These are phyloP conservation scores for Favolaschia claudopus DNA, from an alignment of 768 basidiomycete species.

Conservation along the genomic window DNA sequence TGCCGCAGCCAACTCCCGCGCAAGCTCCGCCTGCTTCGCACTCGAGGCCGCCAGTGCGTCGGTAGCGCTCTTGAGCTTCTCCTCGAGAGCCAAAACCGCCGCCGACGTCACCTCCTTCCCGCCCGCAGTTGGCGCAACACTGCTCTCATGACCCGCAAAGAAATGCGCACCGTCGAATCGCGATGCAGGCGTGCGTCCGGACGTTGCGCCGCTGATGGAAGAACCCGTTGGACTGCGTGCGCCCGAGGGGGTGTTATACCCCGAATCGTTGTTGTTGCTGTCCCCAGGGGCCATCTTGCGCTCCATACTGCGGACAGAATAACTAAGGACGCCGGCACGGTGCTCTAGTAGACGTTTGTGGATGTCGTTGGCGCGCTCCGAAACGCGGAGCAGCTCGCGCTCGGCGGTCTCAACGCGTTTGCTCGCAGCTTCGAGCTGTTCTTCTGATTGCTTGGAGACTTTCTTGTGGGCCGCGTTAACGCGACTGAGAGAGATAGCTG, in stretches of 20 bases:
- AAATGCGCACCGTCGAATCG: slow-evolving; percentile 86
- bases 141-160: slow-evolving; percentile 81
- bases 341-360: slow-evolving; percentile 77
- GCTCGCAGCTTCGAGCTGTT: slow-evolving; percentile 78
- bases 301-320: slow-evolving; percentile 74
- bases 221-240: slow-evolving; percentile 59
- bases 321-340: slow-evolving; percentile 81
- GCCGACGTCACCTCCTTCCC: slow-evolving; percentile 49
- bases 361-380: slow-evolving; percentile 69
- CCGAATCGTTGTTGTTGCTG: slow-evolving; percentile 55
- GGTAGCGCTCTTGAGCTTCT: slow-evolving; percentile 68
- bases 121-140: slow-evolving; percentile 67
- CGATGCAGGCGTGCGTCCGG: slow-evolving; percentile 45
- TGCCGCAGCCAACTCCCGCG: slow-evolving; percentile 67
- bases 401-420: slow-evolving; percentile 74
- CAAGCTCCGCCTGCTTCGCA: slow-evolving; percentile 67
- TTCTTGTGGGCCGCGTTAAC: slow-evolving; percentile 68
- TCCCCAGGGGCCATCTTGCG: slow-evolving; percentile 46
- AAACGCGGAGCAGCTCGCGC: slow-evolving; percentile 73
- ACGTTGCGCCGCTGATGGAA: slow-evolving; percentile 50
- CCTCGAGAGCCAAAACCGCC: slow-evolving; percentile 64
- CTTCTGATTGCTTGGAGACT: slow-evolving; percentile 68
- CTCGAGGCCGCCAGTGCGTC: slow-evolving; percentile 64
- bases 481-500: slow-evolving; percentile 76
- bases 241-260: slow-evolving; percentile 60